phyloP scores from a whole-genome alignment of 768 basidiomycete species.

The Fibroporia radiculosa region DNA sequence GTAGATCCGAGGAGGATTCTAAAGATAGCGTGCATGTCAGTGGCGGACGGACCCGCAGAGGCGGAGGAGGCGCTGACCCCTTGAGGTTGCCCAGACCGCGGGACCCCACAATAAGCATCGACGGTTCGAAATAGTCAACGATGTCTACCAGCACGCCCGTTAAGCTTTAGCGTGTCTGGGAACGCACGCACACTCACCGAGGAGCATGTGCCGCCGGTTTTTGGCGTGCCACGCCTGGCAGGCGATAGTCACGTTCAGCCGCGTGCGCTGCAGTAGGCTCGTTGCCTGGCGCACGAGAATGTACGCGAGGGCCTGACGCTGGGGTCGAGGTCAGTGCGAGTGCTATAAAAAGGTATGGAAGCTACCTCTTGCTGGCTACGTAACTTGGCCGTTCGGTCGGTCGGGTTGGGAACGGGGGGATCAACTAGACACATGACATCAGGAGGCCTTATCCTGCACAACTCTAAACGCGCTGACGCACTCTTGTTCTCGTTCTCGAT shows the following conservation, averaged over 20 bases:
- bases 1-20: slow-evolving; percentile 93
- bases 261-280: slow-evolving; percentile 83
- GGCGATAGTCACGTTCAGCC: slow-evolving; percentile 74
- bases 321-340: slow-evolving; percentile 5
- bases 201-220: slow-evolving; percentile 82
- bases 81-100: slow-evolving; percentile 83
- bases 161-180: too few relatives aligned
- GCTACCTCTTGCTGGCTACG: slow-evolving; percentile 87
- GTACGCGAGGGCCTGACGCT: slow-evolving; percentile 87
- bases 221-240: slow-evolving; percentile 99
- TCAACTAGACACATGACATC: slow-evolving; percentile 39
- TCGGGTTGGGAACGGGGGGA: slow-evolving; percentile 57
- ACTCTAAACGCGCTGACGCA: slow-evolving; percentile 24
- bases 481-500: slow-evolving; percentile 90
- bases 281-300: slow-evolving; percentile 88
- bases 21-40: slow-evolving; percentile 5
- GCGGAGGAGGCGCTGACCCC: slow-evolving; percentile 43
- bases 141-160: slow-evolving; percentile 42
- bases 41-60: neutral
- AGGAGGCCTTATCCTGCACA: neutral
- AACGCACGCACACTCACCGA: slow-evolving; percentile 40
- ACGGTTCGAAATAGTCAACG: slow-evolving; percentile 80
- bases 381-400: slow-evolving; percentile 72
- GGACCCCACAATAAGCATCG: slow-evolving; percentile 94
- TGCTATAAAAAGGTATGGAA: neutral